Conservation (phyloP, 2,329 filamentous ascomycete genomes). For the Periconia digitata region DNA sequence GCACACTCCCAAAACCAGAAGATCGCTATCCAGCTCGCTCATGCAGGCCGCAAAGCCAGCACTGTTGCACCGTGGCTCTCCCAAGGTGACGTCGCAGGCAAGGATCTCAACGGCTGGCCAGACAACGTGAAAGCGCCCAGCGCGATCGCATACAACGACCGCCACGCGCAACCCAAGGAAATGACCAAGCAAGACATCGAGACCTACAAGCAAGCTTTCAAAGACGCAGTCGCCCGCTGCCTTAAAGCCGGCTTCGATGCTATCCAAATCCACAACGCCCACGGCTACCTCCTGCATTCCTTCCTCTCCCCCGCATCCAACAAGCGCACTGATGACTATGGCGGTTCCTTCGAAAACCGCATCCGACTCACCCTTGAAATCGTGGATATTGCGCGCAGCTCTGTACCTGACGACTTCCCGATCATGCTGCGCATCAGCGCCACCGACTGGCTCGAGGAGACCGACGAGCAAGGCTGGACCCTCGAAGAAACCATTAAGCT, state of each 20-base stretch:
- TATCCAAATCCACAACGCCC: constrained; percentile 78
- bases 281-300: constrained; percentile 72
- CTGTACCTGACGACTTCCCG: constrained; percentile 68
- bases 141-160: constrained; percentile 63
- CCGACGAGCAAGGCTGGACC: constrained; percentile 65
- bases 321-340: constrained; percentile 67
- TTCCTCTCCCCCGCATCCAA: constrained; percentile 75
- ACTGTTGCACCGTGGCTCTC: constrained; percentile 66
- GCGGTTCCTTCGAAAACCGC: constrained; percentile 72
- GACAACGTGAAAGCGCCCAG: constrained; percentile 59
- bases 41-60: constrained; percentile 70
- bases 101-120: constrained; percentile 58
- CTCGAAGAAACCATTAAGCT: constrained; percentile 65
- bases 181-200: constrained; percentile 71
- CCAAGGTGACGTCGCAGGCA: constrained; percentile 56
- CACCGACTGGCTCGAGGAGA: constrained; percentile 72
- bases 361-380: constrained; percentile 68
- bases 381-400: constrained; percentile 61
- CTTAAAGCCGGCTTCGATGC: constrained; percentile 69
- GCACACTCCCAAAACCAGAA: constrained; percentile 76
- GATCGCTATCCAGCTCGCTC: constrained; percentile 77
- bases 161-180: constrained; percentile 64
- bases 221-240: constrained; percentile 58
- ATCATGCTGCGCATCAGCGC: constrained; percentile 74
- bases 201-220: constrained; percentile 64